These are phyloP conservation scores for Lipomyces orientalis DNA, from an alignment of 805 yeast genomes.

Conservation along the genomic window DNA sequence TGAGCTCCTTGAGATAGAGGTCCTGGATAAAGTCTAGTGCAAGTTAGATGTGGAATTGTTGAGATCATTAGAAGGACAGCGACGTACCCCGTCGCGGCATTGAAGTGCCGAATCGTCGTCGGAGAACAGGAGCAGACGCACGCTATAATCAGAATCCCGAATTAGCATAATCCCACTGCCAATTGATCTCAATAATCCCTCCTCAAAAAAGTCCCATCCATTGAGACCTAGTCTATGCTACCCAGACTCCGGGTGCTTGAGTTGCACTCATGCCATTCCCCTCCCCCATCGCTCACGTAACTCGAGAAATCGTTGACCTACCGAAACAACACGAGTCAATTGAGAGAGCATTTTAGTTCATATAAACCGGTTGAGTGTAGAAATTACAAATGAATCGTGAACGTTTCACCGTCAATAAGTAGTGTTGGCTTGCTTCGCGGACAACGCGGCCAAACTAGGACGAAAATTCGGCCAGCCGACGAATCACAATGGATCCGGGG, in stretches of 20 bases:
- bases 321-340: conserved; percentile 32
- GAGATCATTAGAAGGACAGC: background rate
- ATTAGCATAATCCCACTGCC: background rate
- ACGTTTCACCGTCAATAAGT: background rate
- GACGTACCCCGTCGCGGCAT: conserved; percentile 33
- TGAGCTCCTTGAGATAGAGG: conserved; percentile 83
- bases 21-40: conserved; percentile 71
- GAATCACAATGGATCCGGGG: conserved; percentile 17
- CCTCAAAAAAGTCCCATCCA: background rate
- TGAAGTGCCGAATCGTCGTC: conserved; percentile 33
- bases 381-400: background rate
- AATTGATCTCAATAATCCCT: background rate
- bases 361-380: background rate
- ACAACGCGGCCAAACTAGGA: background rate
- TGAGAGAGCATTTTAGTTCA: conserved; percentile 29
- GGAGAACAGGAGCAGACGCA: conserved; percentile 26
- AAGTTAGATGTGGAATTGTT: background rate
- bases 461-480: conserved; percentile 5
- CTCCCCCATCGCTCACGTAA: background rate
- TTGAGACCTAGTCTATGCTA: no score
- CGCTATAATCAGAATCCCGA: conserved; percentile 17
- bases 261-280: background rate
- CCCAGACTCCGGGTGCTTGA: background rate
- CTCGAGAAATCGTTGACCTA: conserved; percentile 12
- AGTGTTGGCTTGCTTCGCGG: background rate